Conservation (phyloP, 306 rosid genomes). For the Vigna radiata region DNA sequence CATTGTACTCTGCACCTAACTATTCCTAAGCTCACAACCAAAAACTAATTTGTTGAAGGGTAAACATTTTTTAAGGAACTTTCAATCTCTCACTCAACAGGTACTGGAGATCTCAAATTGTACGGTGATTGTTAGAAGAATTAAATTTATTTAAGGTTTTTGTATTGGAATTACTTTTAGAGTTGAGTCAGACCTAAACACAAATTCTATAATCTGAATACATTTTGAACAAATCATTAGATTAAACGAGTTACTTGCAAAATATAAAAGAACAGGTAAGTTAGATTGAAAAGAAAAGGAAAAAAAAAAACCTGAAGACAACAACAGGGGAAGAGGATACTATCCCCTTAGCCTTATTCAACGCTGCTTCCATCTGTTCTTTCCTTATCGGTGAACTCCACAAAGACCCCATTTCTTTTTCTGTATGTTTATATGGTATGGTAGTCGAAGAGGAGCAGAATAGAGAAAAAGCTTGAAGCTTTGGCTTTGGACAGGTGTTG, state of each 20-base stretch:
- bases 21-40: background rate
- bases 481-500: slow-evolving; percentile 39
- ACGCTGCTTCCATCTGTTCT: slow-evolving; percentile 47
- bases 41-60: background rate
- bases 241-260: background rate
- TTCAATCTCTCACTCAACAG: too few species aligned
- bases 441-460: background rate
- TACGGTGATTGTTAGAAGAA: too few species aligned
- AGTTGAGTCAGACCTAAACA: background rate
- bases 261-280: background rate
- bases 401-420: slow-evolving; percentile 46
- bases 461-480: background rate
- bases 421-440: background rate
- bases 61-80: background rate
- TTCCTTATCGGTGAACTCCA: slow-evolving; percentile 33
- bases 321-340: slow-evolving; percentile 48
- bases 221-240: background rate
- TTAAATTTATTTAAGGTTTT: too few species aligned
- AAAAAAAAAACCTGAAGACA: slow-evolving; percentile 46
- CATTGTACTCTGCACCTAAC: background rate
- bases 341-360: slow-evolving; percentile 49
- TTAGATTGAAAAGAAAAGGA: background rate
- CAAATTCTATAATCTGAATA: background rate
- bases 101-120: too few species aligned
- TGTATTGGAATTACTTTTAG: too few species aligned